Evolutionary conservation across 2,329 filamentous ascomycete genomes (phyloP).

Genomic region (Trichoderma semiorbis): DNA sequence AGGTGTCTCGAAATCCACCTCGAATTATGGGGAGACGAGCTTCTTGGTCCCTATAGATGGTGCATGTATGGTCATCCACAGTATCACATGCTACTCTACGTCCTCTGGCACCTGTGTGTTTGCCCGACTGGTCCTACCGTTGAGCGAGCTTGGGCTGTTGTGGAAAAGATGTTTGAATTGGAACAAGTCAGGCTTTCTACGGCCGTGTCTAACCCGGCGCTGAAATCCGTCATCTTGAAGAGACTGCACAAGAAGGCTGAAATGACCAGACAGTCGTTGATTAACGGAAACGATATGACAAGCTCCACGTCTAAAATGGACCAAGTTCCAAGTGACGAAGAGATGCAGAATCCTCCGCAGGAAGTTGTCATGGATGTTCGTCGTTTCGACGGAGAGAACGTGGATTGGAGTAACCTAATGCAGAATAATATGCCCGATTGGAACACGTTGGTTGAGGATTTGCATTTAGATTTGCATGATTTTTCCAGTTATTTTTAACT

Average conservation of each 20-base stretch:
- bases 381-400: conserved; percentile 14
- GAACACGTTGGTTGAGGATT: conserved; percentile 17
- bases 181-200: conserved; percentile 7
- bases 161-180: conserved; percentile 11
- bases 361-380: conserved; percentile 7
- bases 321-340: background rate
- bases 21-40: conserved; percentile 33
- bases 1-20: conserved; percentile 33
- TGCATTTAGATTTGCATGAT: conserved; percentile 18
- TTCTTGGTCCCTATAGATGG: conserved; percentile 39
- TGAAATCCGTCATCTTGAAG: conserved; percentile 15
- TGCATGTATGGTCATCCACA: conserved; percentile 38
- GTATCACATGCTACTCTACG: conserved; percentile 42
- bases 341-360: background rate
- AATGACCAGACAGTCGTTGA: conserved; percentile 11
- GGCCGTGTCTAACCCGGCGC: conserved; percentile 11
- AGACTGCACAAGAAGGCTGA: conserved; percentile 17
- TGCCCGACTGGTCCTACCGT: conserved; percentile 33
- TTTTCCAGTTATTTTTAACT: conserved; percentile 19
- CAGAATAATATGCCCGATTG: conserved; percentile 18
- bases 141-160: conserved; percentile 10
- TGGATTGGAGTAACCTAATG: conserved; percentile 15
- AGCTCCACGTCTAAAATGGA: background rate
- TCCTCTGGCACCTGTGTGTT: conserved; percentile 43
- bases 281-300: background rate